These are phyloP conservation scores for Cercospora berteroae DNA, from an alignment of 2,329 filamentous ascomycete species.

Conservation along the genomic window DNA sequence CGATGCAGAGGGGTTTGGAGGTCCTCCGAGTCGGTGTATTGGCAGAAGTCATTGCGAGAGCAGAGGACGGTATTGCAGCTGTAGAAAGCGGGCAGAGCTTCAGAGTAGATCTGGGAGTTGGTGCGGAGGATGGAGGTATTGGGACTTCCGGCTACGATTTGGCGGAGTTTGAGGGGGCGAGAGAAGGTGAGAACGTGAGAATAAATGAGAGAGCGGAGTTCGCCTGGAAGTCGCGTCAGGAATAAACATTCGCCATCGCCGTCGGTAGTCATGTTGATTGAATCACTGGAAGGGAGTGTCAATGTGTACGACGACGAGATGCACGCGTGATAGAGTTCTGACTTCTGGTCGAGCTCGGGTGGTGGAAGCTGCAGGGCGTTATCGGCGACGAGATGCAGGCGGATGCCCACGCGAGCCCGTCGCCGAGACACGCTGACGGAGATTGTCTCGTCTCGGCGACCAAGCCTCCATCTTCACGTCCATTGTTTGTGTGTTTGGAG, in stretches of 20 bases:
- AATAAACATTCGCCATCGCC: slow-evolving; percentile 16
- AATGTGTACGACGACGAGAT: background rate
- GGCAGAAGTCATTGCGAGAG: slow-evolving; percentile 25
- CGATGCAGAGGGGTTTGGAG: slow-evolving; percentile 21
- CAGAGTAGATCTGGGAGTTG: slow-evolving; percentile 46
- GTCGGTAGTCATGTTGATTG: background rate
- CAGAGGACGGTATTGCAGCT: slow-evolving; percentile 44
- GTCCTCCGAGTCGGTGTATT: slow-evolving; percentile 11
- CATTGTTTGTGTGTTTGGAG: background rate
- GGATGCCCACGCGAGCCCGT: background rate
- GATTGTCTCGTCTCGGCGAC: background rate
- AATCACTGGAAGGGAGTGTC: background rate
- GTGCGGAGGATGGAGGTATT: slow-evolving; percentile 36
- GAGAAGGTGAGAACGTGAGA: slow-evolving; percentile 20
- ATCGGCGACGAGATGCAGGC: background rate
- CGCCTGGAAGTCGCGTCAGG: slow-evolving; percentile 17
- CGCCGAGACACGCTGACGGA: background rate
- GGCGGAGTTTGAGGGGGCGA: slow-evolving; percentile 25
- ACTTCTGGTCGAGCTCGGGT: background rate
- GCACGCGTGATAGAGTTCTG: background rate
- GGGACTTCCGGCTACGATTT: slow-evolving; percentile 28
- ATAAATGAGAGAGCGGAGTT: slow-evolving; percentile 19
- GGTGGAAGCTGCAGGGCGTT: background rate
- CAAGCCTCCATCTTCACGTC: background rate
- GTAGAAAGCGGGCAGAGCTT: slow-evolving; percentile 47